Evolutionary conservation across 2,329 filamentous ascomycete species (phyloP).

Genomic region (Aspergillus sp.): DNA sequence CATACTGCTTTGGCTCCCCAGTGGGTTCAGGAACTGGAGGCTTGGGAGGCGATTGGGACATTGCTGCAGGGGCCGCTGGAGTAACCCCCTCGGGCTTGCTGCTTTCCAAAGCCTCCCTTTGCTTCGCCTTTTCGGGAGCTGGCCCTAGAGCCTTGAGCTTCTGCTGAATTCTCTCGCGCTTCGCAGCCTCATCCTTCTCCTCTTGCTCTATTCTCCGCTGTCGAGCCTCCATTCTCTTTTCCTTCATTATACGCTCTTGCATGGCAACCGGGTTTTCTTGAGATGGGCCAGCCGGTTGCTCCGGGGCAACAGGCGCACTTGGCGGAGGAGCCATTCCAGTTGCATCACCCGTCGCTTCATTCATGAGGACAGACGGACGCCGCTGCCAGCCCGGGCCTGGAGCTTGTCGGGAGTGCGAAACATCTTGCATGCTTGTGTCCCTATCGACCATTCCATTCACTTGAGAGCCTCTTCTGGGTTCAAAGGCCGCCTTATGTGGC

Average conservation of each 20-base stretch:
- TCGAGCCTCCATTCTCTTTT: constrained; percentile 48
- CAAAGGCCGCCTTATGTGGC: constrained; percentile 25
- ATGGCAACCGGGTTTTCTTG: constrained; percentile 39
- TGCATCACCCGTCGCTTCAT: constrained; percentile 16
- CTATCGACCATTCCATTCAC: constrained; percentile 27
- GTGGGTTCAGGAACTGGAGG: constrained; percentile 49
- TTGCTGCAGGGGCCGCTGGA: constrained; percentile 18
- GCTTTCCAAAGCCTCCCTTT: constrained; percentile 18
- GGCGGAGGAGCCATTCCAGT: constrained; percentile 12
- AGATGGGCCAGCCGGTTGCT: constrained; percentile 10
- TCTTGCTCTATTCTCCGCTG: constrained; percentile 46
- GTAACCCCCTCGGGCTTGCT: constrained; percentile 15
- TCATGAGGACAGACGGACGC: constrained; percentile 18
- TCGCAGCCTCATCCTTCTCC: constrained; percentile 48
- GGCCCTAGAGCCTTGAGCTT: constrained; percentile 47
- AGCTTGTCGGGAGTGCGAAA: constrained; percentile 19
- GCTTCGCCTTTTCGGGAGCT: constrained; percentile 27
- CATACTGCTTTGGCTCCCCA: constrained; percentile 50
- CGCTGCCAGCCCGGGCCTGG: constrained; percentile 20
- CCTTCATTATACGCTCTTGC: constrained; percentile 53
- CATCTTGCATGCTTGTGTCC: constrained; percentile 12
- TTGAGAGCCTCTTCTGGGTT: constrained; percentile 32
- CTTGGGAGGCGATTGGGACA: constrained; percentile 46
- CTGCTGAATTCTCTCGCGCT: constrained; percentile 48
- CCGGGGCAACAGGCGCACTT: constrained; percentile 7